Conservation (phyloP, 805 yeast genomes). For the Candida anglica region DNA sequence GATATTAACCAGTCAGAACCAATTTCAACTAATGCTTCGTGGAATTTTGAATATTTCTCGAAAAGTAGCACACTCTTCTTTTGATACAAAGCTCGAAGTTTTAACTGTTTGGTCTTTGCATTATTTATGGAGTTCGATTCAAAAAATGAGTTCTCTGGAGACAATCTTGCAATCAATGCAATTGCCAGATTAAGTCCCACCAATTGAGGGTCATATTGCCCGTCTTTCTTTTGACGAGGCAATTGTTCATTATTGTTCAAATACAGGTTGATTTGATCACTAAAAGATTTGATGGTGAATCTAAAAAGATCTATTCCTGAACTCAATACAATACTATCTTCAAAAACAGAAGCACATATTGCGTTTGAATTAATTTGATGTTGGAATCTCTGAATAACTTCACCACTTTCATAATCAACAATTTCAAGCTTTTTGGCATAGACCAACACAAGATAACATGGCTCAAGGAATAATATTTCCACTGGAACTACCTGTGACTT, state of each 20-base stretch:
- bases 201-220: constrained; percentile 23
- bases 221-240: constrained; percentile 19
- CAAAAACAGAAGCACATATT: constrained; percentile 13
- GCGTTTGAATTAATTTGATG: constrained; percentile 27
- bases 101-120: constrained; percentile 26
- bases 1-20: constrained; percentile 40
- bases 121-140: constrained; percentile 11
- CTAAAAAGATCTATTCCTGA: constrained; percentile 28
- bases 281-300: constrained; percentile 20
- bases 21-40: constrained; percentile 36
- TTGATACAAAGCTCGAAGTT: constrained; percentile 31
- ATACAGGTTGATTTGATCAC: constrained; percentile 2
- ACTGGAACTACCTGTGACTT: too few species aligned
- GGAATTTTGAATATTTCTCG: constrained; percentile 29
- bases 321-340: constrained; percentile 15
- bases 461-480: constrained; percentile 21
- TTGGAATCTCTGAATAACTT: constrained; percentile 27
- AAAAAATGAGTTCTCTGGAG: constrained; percentile 21
- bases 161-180: constrained; percentile 22
- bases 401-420: constrained; percentile 31
- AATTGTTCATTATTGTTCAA: constrained; percentile 1
- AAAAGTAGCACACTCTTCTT: constrained; percentile 29
- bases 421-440: constrained; percentile 31
- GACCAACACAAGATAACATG: constrained; percentile 28
- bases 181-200: constrained; percentile 34